Base-by-base conservation (phyloP, 306 rosid genomes). In the Argentina anserina region DNA sequence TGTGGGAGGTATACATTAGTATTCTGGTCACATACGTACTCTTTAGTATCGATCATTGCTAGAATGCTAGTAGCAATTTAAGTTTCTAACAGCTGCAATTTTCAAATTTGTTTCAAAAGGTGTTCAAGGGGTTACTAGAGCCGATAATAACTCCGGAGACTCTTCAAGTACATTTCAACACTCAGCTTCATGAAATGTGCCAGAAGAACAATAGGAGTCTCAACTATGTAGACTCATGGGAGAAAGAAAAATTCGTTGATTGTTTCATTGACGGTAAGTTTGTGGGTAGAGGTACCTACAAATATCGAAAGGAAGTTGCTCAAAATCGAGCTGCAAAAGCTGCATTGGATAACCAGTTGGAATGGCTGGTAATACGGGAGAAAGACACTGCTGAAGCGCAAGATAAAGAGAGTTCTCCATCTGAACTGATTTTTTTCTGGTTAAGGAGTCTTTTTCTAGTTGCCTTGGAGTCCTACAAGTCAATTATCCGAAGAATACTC, bases 301-400 rank as follows among this genome's bases (percentile, higher is more conserved):
- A 46, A 7, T 55, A 47, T 11, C 83, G 79, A 61, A 89, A 86
- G 40, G 89, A 86, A 1, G 79, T 90, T 23, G 92, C 90, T 1
- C 69, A 78, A 0, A 85, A 82, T 43, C 68, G 92, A 82, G 92
- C 96, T 3, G 87, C 96, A 0, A 83, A 80, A 79, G 73, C 72
- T 75, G 96, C 90, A 18, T 31, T 90, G 67, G 59, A 79, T 1
- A 90, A 90, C 58, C 76, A 72, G 7, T 33, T 10, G 31, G 77
- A 9, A 3, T 39, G 40, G 36, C 72, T 6, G 28, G 50, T 69
- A 17, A 34, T 84, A 3, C 17, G 23, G 5, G 29, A 37, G 20
- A 70, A 67, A 15, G 50, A 34, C 6, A 15, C 10, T 0, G 26
- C 4, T 23, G 41, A 55, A 14, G 53, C 39, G 1, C 65, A 37